Evolutionary conservation across 371 early-diverging fungal species (phyloP).

Genomic region (Zychaea mexicana): DNA sequence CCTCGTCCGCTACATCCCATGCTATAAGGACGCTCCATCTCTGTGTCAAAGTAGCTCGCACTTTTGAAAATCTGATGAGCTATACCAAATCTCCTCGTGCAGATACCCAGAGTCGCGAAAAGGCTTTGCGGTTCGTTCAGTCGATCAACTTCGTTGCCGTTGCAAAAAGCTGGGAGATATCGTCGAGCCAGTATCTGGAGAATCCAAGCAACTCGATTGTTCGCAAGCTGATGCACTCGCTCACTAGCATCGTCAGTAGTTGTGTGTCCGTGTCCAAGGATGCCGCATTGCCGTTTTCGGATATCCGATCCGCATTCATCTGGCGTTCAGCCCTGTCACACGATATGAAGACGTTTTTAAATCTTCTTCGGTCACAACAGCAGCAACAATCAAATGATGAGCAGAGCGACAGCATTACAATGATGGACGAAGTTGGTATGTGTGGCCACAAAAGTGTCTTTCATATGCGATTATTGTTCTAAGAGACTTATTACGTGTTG

Average conservation of each 20-base stretch:
- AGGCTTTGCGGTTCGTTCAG: not conserved
- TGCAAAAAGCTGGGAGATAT: not conserved
- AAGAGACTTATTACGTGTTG: too few species aligned
- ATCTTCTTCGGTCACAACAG: not conserved
- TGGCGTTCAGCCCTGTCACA: constrained; percentile 11
- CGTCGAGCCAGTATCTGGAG: not conserved
- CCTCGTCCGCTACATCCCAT: too few species aligned
- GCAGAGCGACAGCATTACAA: not conserved
- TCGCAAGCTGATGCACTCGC: constrained; percentile 12
- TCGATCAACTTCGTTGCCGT: constrained; percentile 1
- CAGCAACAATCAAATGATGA: not conserved
- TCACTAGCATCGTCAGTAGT: constrained; percentile 10
- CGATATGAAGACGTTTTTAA: constrained; percentile 10
- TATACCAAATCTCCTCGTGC: not conserved
- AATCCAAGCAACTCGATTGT: not conserved
- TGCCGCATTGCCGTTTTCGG: not conserved
- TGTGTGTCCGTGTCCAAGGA: constrained; percentile 1
- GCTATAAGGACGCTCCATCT: not conserved
- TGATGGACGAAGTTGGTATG: not conserved
- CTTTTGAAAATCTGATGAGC: constrained; percentile 9
- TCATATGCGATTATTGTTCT: too few species aligned
- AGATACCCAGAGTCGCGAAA: not conserved
- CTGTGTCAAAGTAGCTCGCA: not conserved
- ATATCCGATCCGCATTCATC: not conserved
- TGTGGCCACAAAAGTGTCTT: not conserved